Conservation (phyloP, 495 filamentous ascomycete genomes). For the Lineolata rhizophorae region DNA sequence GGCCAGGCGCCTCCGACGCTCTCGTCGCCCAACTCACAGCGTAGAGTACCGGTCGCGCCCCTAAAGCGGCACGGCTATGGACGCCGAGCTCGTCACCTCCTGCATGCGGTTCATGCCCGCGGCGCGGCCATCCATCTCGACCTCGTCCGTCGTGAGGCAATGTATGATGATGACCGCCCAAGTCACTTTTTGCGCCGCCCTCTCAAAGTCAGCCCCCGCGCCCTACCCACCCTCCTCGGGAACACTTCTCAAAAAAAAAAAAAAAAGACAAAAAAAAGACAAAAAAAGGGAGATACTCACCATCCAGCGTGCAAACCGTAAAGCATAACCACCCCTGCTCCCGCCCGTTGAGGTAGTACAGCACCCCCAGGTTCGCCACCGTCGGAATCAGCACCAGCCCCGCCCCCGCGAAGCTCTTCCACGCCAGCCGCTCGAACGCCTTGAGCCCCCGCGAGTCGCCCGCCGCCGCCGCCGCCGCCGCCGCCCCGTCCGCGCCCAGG, state of each 20-base stretch:
- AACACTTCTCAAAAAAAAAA: not conserved
- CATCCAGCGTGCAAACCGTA: slow-evolving; percentile 16
- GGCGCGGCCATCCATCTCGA: slow-evolving; percentile 9
- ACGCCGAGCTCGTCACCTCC: no score
- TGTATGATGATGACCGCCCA: slow-evolving; percentile 14
- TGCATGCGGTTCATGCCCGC: no score
- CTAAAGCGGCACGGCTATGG: no score
- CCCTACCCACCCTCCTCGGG: not conserved
- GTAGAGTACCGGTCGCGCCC: no score
- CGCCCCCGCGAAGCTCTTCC: slow-evolving; percentile 10
- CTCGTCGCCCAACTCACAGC: no score
- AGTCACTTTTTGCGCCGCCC: no score
- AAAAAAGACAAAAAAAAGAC: not conserved
- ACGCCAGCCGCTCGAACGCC: slow-evolving; percentile 11
- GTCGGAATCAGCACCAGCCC: slow-evolving; percentile 15
- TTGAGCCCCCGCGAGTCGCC: slow-evolving; percentile 2
- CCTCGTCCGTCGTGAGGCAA: slow-evolving; percentile 13
- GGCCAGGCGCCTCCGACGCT: no score
- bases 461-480: not conserved
- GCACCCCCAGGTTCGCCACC: slow-evolving; percentile 14
- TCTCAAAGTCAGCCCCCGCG: no score
- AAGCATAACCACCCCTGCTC: slow-evolving; percentile 20
- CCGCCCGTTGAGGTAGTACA: slow-evolving; percentile 10
- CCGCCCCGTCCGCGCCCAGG: not conserved
- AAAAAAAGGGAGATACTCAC: slow-evolving; percentile 8